phyloP scores from a whole-genome alignment of 495 filamentous ascomycete genomes.

The Hypoxylon rickii region DNA sequence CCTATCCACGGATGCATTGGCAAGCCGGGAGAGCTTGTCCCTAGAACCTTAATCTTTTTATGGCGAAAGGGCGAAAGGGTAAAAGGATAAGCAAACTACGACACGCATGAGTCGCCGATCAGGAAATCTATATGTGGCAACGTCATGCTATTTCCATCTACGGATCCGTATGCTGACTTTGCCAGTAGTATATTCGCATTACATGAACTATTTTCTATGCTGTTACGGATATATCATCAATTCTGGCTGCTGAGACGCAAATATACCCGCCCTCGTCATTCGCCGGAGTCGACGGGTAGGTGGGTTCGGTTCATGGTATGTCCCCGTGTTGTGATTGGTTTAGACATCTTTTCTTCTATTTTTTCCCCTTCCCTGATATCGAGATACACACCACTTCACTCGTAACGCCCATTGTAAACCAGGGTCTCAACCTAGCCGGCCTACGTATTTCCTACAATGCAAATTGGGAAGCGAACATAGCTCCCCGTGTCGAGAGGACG shows the following conservation, averaged over 20 bases:
- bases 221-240: slow-evolving; percentile 23
- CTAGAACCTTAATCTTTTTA: too few relatives aligned
- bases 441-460: slow-evolving; percentile 23
- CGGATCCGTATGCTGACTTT: too few relatives aligned
- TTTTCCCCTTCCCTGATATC: slow-evolving; percentile 14
- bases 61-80: too few relatives aligned
- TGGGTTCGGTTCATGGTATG: slow-evolving; percentile 5
- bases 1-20: too few relatives aligned
- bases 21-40: slow-evolving; percentile 16
- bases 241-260: slow-evolving; percentile 11
- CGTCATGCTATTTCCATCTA: slow-evolving; percentile 14
- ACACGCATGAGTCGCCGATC: slow-evolving; percentile 21
- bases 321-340: slow-evolving; percentile 16
- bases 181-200: too few relatives aligned
- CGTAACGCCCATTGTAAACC: slow-evolving; percentile 26
- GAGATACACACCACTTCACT: slow-evolving; percentile 31
- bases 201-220: too few relatives aligned
- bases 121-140: slow-evolving; percentile 5
- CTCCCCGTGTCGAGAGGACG: slow-evolving; percentile 15
- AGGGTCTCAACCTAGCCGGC: slow-evolving; percentile 18
- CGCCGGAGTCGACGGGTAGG: slow-evolving; percentile 15
- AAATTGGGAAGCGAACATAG: too few relatives aligned
- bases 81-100: slow-evolving; percentile 13
- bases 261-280: slow-evolving; percentile 14
- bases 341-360: slow-evolving; percentile 15